phyloP scores from a whole-genome alignment of 2,329 filamentous ascomycete species.

The Calonectria pseudoturangicola region DNA sequence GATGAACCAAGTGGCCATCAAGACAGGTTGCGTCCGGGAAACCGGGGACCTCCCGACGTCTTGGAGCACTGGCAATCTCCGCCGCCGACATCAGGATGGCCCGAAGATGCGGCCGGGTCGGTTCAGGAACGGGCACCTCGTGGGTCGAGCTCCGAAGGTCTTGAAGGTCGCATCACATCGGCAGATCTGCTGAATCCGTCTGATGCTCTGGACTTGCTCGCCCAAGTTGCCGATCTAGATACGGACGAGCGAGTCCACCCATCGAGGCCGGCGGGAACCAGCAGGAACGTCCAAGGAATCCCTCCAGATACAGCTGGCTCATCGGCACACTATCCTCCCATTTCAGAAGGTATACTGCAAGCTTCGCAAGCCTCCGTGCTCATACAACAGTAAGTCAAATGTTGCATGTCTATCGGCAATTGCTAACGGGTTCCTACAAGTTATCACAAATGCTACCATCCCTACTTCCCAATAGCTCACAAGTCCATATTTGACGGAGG shows the following conservation, averaged over 20 bases:
- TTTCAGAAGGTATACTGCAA: conserved; percentile 56
- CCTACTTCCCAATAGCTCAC: conserved; percentile 81
- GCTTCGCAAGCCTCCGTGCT: conserved; percentile 52
- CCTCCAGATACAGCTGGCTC: conserved; percentile 26
- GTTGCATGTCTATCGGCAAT: background rate
- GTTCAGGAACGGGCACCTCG: conserved; percentile 41
- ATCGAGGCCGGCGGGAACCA: background rate
- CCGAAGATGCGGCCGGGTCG: conserved; percentile 38
- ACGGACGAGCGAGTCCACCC: conserved; percentile 44
- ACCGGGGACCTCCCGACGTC: conserved; percentile 4
- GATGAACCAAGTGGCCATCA: background rate
- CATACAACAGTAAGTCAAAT: conserved; percentile 53
- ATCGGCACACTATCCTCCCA: conserved; percentile 56
- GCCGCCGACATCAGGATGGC: conserved; percentile 18
- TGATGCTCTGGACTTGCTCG: conserved; percentile 63
- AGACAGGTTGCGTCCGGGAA: background rate
- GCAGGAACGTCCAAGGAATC: background rate
- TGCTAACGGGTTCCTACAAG: conserved; percentile 58
- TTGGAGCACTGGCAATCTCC: conserved; percentile 22
- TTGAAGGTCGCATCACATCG: conserved; percentile 64
- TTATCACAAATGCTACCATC: conserved; percentile 80
- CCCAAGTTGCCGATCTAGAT: conserved; percentile 64
- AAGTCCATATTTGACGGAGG: conserved; percentile 72
- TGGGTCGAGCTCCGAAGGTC: conserved; percentile 34
- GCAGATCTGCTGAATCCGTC: conserved; percentile 64